These are phyloP conservation scores for Saraca asoca DNA, from an alignment of 331 rosid species.

Conservation along the genomic window DNA sequence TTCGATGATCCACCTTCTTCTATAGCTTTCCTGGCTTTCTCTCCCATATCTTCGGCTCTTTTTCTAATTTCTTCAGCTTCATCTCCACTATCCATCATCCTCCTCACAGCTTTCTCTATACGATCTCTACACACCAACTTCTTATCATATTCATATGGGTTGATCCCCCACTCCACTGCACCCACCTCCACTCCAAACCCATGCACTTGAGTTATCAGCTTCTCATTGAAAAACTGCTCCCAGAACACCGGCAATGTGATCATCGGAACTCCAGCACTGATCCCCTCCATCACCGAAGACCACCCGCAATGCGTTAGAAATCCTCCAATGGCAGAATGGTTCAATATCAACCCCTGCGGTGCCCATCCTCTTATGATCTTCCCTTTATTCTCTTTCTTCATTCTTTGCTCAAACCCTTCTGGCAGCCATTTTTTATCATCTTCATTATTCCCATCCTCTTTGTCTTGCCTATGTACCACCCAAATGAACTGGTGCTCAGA, in stretches of 20 bases:
- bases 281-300: conserved; percentile 34
- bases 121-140: too few species aligned
- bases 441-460: not conserved
- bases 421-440: conserved; percentile 30
- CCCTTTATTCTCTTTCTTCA: conserved; percentile 28
- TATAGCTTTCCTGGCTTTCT: too few species aligned
- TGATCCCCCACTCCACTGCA: not conserved
- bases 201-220: conserved; percentile 43
- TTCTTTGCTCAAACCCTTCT: conserved; percentile 33
- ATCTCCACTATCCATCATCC: too few species aligned
- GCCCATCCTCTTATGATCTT: conserved; percentile 41
- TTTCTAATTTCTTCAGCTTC: too few species aligned
- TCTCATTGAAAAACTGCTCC: conserved; percentile 46
- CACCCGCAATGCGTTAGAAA: conserved; percentile 49
- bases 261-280: conserved; percentile 45
- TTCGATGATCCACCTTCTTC: too few species aligned
- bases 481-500: conserved; percentile 38
- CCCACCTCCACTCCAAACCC: conserved; percentile 49
- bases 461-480: conserved; percentile 43
- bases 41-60: too few species aligned
- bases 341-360: conserved; percentile 42
- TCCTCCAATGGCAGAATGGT: conserved; percentile 39
- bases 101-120: too few species aligned
- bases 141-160: too few species aligned
- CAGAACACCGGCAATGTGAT: conserved; percentile 42